These are phyloP conservation scores for Zygosaccharomyces lentus DNA, from an alignment of 805 yeast genomes.

Conservation along the genomic window DNA sequence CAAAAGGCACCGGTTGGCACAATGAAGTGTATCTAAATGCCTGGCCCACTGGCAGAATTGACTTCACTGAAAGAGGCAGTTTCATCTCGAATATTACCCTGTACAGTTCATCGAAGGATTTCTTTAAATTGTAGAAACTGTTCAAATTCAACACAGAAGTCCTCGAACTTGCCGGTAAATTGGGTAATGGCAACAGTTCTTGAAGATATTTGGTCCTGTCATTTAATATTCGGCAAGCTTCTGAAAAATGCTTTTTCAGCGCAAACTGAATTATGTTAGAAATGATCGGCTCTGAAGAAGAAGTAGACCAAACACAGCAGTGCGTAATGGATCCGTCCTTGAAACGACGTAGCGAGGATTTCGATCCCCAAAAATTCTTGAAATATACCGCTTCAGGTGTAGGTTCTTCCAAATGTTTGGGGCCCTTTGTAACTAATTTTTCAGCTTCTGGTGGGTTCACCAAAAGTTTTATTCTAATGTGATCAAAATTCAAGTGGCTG, in stretches of 20 bases:
- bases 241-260: constrained; percentile 58
- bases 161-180: constrained; percentile 51
- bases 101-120: constrained; percentile 56
- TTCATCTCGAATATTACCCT: constrained; percentile 49
- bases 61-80: constrained; percentile 67
- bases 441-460: constrained; percentile 72
- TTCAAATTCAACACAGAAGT: constrained; percentile 46
- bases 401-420: constrained; percentile 54
- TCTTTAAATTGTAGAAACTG: constrained; percentile 42
- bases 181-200: constrained; percentile 53
- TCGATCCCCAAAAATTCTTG: constrained; percentile 84
- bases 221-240: constrained; percentile 31
- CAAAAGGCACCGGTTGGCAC: constrained; percentile 78
- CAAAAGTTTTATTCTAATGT: constrained; percentile 55
- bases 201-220: constrained; percentile 44
- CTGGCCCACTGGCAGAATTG: constrained; percentile 70
- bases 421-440: constrained; percentile 82
- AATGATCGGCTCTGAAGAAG: constrained; percentile 57
- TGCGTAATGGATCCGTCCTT: constrained; percentile 88
- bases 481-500: constrained; percentile 29
- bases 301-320: constrained; percentile 78
- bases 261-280: constrained; percentile 60
- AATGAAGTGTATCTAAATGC: constrained; percentile 72
- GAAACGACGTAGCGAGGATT: constrained; percentile 82
- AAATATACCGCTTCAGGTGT: constrained; percentile 58